Evolutionary conservation across 225 moss, liverwort and hornwort species (phyloP).

Genomic region (Pseudisothecium myosuroides): DNA sequence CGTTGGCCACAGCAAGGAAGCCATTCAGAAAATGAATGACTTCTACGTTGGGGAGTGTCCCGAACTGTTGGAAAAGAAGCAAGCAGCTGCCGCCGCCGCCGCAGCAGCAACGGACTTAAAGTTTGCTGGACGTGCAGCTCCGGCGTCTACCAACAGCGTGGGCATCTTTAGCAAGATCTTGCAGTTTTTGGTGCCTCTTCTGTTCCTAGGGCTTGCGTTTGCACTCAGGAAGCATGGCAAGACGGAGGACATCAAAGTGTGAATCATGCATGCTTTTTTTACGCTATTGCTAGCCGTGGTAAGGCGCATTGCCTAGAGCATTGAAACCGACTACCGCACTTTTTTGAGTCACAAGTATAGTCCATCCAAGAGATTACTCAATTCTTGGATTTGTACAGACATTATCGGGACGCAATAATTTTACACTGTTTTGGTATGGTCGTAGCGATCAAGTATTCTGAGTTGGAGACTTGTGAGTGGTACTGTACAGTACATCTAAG

Average conservation of each 20-base stretch:
- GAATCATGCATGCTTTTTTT: not conserved
- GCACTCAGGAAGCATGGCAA: slow-evolving; percentile 30
- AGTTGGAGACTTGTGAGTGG: not conserved
- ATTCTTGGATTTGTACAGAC: not conserved
- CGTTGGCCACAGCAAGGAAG: slow-evolving; percentile 48
- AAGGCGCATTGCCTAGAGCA: not conserved
- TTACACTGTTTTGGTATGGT: not conserved
- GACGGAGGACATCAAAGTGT: not conserved
- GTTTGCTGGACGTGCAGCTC: not conserved
- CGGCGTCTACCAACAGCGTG: slow-evolving; percentile 3
- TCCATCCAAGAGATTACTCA: not conserved
- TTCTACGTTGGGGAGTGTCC: slow-evolving; percentile 52
- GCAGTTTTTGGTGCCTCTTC: slow-evolving; percentile 38
- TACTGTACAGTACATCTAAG: not conserved
- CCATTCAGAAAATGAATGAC: slow-evolving; percentile 36
- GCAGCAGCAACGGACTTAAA: not conserved
- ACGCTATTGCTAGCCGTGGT: not conserved
- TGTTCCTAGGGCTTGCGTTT: slow-evolving; percentile 29
- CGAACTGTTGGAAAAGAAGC: not conserved
- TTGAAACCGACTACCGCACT: not conserved
- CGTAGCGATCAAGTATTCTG: not conserved
- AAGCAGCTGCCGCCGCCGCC: not conserved
- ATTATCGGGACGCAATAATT: not conserved
- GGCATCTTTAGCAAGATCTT: slow-evolving; percentile 19
- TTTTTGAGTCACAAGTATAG: not conserved